These are phyloP conservation scores for Penicillium sp. DNA, from an alignment of 2,329 filamentous ascomycete genomes.

Conservation along the genomic window DNA sequence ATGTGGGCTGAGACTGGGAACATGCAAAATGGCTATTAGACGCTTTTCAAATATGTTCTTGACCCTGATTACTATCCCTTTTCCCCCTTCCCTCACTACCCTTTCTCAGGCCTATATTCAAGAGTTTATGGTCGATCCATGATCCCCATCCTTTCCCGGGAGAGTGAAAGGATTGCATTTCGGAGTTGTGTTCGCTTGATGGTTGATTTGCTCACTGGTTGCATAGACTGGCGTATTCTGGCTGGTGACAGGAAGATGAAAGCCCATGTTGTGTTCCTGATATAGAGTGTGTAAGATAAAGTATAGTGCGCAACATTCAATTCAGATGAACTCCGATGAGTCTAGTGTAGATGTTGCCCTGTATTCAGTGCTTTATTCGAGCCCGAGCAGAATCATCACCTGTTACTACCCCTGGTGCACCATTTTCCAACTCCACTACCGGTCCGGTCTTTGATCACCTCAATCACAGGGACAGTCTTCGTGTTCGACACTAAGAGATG, in stretches of 20 bases:
- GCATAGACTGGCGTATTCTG: conserved; percentile 28
- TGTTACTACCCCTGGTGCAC: conserved; percentile 34
- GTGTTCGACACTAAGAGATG: conserved; percentile 43
- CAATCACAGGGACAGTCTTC: conserved; percentile 33
- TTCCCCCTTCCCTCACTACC: not conserved
- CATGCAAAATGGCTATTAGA: conserved; percentile 24
- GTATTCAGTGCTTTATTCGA: not conserved
- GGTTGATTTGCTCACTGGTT: conserved; percentile 12
- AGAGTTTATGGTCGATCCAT: conserved; percentile 11
- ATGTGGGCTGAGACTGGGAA: conserved; percentile 44
- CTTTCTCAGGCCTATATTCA: not conserved
- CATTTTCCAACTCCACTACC: conserved; percentile 43
- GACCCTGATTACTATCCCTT: not conserved
- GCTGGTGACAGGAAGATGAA: conserved; percentile 5
- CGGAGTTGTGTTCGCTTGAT: conserved; percentile 33
- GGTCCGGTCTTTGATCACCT: conserved; percentile 47
- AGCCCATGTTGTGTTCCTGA: conserved; percentile 4
- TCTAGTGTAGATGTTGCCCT: not conserved
- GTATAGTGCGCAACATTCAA: not conserved
- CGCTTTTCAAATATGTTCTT: not conserved
- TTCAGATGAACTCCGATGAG: too few relatives aligned
- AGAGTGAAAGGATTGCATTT: conserved; percentile 25
- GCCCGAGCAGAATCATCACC: not conserved
- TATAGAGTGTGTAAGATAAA: conserved; percentile 21
- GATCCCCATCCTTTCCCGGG: conserved; percentile 33